Percentiles rank a stretch among this genome's conserved stretches.
phyloP scores from a whole-genome alignment of 257 asterid genomes.

The Haberlea rhodopensis region DNA sequence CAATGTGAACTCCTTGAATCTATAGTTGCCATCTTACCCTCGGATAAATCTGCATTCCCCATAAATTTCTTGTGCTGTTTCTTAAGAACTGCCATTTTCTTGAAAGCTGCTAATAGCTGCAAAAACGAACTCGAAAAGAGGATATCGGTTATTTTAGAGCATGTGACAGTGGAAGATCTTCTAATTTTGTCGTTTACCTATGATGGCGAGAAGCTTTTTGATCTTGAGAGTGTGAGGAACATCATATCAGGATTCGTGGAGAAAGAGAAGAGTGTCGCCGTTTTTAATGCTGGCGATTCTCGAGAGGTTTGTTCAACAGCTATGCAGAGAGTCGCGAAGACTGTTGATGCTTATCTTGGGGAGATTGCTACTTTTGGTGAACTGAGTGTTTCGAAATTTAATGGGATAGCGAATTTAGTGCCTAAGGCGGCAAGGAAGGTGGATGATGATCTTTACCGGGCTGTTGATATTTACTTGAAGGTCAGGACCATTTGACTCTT shows the following conservation, averaged over 20 bases:
- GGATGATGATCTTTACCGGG: slow-evolving; percentile 92
- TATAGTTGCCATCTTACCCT: slow-evolving; percentile 60
- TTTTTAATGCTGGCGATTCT: slow-evolving; percentile 67
- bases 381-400: slow-evolving; percentile 70
- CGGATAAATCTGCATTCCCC: slow-evolving; percentile 71
- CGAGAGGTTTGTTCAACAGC: slow-evolving; percentile 62
- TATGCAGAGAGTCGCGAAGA: slow-evolving; percentile 71
- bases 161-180: slow-evolving; percentile 75
- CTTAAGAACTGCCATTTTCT: slow-evolving; percentile 71
- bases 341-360: slow-evolving; percentile 74
- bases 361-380: slow-evolving; percentile 73
- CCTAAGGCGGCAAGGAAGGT: slow-evolving; percentile 74
- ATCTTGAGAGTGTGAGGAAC: slow-evolving; percentile 86
- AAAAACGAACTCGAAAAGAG: slow-evolving; percentile 78
- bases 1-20: slow-evolving; percentile 72
- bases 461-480: slow-evolving; percentile 85
- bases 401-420: slow-evolving; percentile 80
- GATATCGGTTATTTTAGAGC: slow-evolving; percentile 60
- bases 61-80: slow-evolving; percentile 85
- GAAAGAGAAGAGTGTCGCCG: slow-evolving; percentile 76
- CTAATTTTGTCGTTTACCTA: slow-evolving; percentile 63
- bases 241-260: slow-evolving; percentile 71
- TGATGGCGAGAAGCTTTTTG: slow-evolving; percentile 79
- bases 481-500: slow-evolving; percentile 28
- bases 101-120: slow-evolving; percentile 50